Conservation (phyloP, 2,329 filamentous ascomycete species). For the Fusarium pilosicola region DNA sequence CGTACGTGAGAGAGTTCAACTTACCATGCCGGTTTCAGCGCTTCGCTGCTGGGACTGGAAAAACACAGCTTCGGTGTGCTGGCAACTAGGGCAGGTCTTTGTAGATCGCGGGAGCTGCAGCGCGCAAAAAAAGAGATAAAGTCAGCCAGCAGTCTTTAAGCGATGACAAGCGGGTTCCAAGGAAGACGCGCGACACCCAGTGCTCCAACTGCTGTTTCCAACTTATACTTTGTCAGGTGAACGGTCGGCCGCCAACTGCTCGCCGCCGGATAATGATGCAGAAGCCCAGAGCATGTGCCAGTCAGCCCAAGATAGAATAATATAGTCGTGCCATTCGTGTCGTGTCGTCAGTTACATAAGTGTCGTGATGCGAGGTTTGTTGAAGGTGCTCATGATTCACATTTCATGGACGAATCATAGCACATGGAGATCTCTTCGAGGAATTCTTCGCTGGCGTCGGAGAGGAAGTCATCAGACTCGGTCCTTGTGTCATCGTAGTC, state of each 20-base stretch:
- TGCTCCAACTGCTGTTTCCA: conserved; percentile 41
- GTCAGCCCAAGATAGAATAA: conserved; percentile 13
- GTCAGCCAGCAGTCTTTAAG: conserved; percentile 56
- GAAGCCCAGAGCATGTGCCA: conserved; percentile 44
- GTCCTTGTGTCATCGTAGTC: conserved; percentile 27
- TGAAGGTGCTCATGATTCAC: conserved; percentile 28
- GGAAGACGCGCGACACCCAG: conserved; percentile 39
- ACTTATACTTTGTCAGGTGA: conserved; percentile 31
- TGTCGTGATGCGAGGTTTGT: conserved; percentile 1
- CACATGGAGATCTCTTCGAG: conserved; percentile 37
- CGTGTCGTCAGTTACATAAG: conserved; percentile 21
- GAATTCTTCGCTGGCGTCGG: conserved; percentile 39
- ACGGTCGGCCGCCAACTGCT: conserved; percentile 31
- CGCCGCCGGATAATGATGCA: conserved; percentile 14
- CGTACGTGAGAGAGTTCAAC: conserved; percentile 44
- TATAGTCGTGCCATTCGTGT: conserved; percentile 23
- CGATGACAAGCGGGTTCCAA: conserved; percentile 44
- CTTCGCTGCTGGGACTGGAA: conserved; percentile 99
- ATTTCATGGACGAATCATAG: conserved; percentile 24
- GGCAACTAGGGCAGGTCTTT: conserved; percentile 85
- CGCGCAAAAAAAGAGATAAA: conserved; percentile 47
- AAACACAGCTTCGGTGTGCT: conserved; percentile 91
- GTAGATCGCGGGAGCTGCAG: conserved; percentile 89
- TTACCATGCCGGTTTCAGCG: conserved; percentile 97
- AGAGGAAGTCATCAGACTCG: conserved; percentile 33